A percentile compares a stretch with the other conserved stretches of the same genome.
These are phyloP conservation scores for Pelargonium fulgidum DNA, from an alignment of 441 rosid genomes.

Conservation along the genomic window DNA sequence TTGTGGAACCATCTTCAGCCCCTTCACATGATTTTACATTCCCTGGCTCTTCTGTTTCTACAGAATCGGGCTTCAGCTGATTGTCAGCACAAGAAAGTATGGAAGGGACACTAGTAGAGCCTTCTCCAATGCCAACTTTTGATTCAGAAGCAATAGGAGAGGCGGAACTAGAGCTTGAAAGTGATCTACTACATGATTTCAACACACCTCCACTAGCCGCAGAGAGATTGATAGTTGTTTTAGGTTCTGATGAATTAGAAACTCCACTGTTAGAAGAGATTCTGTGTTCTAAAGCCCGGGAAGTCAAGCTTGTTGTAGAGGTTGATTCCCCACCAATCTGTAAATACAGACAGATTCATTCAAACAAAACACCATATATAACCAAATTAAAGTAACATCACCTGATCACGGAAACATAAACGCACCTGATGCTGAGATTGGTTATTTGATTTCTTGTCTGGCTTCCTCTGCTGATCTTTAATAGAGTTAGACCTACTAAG, in stretches of 20 bases:
- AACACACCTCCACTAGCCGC: slow-evolving; percentile 24
- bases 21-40: slow-evolving; percentile 20
- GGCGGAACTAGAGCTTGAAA: slow-evolving; percentile 21
- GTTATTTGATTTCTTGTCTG: slow-evolving; percentile 36
- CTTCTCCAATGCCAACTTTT: slow-evolving; percentile 30
- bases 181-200: slow-evolving; percentile 23
- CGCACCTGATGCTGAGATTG: slow-evolving; percentile 48
- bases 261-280: slow-evolving; percentile 25
- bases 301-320: slow-evolving; percentile 17
- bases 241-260: slow-evolving; percentile 22
- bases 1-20: slow-evolving; percentile 27
- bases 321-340: slow-evolving; percentile 38
- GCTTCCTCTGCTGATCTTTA: slow-evolving; percentile 47
- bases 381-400: neutral
- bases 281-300: slow-evolving; percentile 27
- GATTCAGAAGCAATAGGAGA: slow-evolving; percentile 30
- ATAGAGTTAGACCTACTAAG: slow-evolving; percentile 46
- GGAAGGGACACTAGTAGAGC: slow-evolving; percentile 26
- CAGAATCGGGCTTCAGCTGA: slow-evolving; percentile 23
- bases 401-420: slow-evolving; percentile 11
- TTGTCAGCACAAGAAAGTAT: slow-evolving; percentile 37
- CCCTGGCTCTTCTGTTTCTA: slow-evolving; percentile 20
- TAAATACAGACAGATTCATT: neutral
- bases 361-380: neutral
- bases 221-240: slow-evolving; percentile 17